Base-by-base conservation (phyloP, 495 filamentous ascomycete genomes). In the Pseudevernia furfuracea region DNA sequence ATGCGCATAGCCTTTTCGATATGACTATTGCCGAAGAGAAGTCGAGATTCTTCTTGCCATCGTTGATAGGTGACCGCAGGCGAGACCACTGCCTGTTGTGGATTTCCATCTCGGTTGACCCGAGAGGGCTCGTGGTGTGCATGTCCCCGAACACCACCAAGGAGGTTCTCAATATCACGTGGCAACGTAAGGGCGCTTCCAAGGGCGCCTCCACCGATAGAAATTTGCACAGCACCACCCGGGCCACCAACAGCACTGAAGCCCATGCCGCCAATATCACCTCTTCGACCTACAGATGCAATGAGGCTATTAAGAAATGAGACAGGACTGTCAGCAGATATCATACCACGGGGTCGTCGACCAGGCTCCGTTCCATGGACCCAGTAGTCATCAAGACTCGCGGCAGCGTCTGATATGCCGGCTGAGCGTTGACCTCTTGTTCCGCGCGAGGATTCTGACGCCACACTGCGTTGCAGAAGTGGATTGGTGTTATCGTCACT, bases 41-140 rank as follows among this genome's bases (percentile, higher is more conserved):
- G 83, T 64, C 87, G 87, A 17, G 92, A 89, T 75, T 97, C 94
- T 69, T 96, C 90, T 68, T 89, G 85, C 92, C 95, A 99, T 53
- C 94, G 85, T 48, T 79, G 77, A 48, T 76, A 77, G 15, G 93
- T 97, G 4, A 82, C 77, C 39, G 83, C 82, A 23, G 89, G 80
- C 30, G 80, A 77, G 74, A 96, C 96, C 43, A 84, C 79, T 19
- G 90, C 85, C 15, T 89, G 85, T 66, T 86, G 81, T 36, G 80
- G 79, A 36, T 84, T 84, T 66, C 87, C 84, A 68, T 85, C 81
- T 34, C 81, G 79, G 59, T 75, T 72, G 30, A 77, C 71, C 66
- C 81, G 66, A 34, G 77, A 70, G 62, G 75, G 67, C 8, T 77
- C 73, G 71, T 79, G 79, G 58, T 75, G 68, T 21, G 72, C 67